Evolutionary conservation across 2,329 filamentous ascomycete genomes (phyloP).

Genomic region (Aquanectria penicillioides): DNA sequence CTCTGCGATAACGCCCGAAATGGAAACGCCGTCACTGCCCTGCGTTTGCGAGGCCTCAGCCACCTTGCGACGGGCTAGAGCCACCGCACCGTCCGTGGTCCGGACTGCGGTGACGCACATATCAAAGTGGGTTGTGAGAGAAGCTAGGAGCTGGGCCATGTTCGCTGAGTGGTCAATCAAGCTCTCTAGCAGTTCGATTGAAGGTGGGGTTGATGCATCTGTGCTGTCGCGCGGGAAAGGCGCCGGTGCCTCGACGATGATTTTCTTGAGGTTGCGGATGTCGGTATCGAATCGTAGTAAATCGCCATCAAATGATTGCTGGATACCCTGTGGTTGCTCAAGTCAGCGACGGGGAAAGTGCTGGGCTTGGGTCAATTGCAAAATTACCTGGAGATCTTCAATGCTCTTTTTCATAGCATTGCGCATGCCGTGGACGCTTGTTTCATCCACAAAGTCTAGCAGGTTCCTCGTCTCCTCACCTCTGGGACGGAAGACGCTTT

Average conservation of each 20-base stretch:
- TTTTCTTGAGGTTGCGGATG: slow-evolving; percentile 71
- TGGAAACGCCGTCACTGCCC: slow-evolving; percentile 62
- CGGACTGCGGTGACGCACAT: slow-evolving; percentile 91
- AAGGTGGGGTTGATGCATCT: slow-evolving; percentile 46
- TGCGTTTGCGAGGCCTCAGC: slow-evolving; percentile 68
- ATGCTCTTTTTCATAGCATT: slow-evolving; percentile 76
- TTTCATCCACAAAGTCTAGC: slow-evolving; percentile 81
- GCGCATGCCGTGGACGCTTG: slow-evolving; percentile 72
- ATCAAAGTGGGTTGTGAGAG: slow-evolving; percentile 88
- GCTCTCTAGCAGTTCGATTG: slow-evolving; percentile 65
- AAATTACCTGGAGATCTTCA: slow-evolving; percentile 70
- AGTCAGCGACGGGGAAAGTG: slow-evolving; percentile 17
- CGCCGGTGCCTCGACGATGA: slow-evolving; percentile 56
- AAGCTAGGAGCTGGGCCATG: slow-evolving; percentile 84
- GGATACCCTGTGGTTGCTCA: slow-evolving; percentile 60
- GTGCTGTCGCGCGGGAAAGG: slow-evolving; percentile 46
- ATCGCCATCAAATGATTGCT: slow-evolving; percentile 80
- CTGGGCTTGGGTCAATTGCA: background rate
- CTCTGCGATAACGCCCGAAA: slow-evolving; percentile 72
- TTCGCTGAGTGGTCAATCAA: slow-evolving; percentile 80
- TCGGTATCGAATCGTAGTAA: slow-evolving; percentile 80
- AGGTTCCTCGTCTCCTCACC: slow-evolving; percentile 70
- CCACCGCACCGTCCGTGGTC: slow-evolving; percentile 84
- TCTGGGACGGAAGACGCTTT: slow-evolving; percentile 68
- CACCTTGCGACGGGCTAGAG: slow-evolving; percentile 73